Base-by-base conservation (phyloP, 1,284 basidiomycete species). In the Cryptococcus sp. region DNA sequence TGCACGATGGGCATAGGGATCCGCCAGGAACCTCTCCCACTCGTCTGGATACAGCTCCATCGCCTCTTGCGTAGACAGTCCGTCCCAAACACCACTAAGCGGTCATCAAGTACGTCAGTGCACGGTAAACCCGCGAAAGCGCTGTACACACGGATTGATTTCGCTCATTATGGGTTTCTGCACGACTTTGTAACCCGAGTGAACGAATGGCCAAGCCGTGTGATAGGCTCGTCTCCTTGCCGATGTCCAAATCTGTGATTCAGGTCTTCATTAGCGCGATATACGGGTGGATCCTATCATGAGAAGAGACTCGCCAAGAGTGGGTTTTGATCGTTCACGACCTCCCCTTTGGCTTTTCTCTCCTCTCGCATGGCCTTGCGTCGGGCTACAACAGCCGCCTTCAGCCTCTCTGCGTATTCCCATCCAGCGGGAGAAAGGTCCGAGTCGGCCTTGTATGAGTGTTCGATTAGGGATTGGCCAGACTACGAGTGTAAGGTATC, bases 371-470 rank as follows among this genome's bases (percentile, higher is more conserved):
- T 58, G 20, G 74, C 72, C 61, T 78, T 84, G 30, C 91, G 84
- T 46, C 89, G 82, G 54, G 91, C 86, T 1, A 88, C 81, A 10
- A 94, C 89, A 63, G 92, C 92, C 16, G 93, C 88, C 70, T 89
- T 92, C 58, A 95, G 81, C 42, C 82, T 84, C 69, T 93, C 89
- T 0, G 94, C 88, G 67, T 99, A 99, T 61, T 96, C 92, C 90
- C 91, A 93, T 5, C 95, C 95, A 0, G 88, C 88, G 2, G 91
- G 89, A 0, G 93, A 96, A 8, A 99, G 85, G 73, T 98, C 96
- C 0, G 95, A 93, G 73, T 99, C 95, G 30, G 95, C 94, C 80
- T 96, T 97, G 83, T 95, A 99, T 4, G 94, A 96, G 76, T 99
- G 96, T 75, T 99, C 96, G 64, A 98, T 94, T 57, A 97, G 84